phyloP scores from a whole-genome alignment of 2,329 filamentous ascomycete species.

The Emergomyces africanus region DNA sequence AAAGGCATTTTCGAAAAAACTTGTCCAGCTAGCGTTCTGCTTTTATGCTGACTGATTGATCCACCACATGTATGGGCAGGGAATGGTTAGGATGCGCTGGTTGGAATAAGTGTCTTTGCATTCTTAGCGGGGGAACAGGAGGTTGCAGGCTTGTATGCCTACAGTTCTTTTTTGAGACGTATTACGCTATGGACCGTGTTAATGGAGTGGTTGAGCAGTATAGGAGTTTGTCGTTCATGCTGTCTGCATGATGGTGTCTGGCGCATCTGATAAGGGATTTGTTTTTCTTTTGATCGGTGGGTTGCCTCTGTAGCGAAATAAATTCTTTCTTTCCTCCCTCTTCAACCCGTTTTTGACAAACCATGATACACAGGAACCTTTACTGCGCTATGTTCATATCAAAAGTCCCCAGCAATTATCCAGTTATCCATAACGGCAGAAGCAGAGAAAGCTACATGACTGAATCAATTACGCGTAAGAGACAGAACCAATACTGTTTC shows the following conservation, averaged over 20 bases:
- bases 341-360: background rate
- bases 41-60: background rate
- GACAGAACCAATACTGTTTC: too few species aligned
- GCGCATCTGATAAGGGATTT: background rate
- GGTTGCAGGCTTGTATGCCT: background rate
- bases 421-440: too few species aligned
- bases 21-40: background rate
- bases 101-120: background rate
- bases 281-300: background rate
- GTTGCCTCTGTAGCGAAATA: background rate
- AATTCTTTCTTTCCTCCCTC: background rate
- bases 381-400: too few species aligned
- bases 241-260: background rate
- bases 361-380: too few species aligned
- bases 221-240: background rate
- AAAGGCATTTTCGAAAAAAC: background rate
- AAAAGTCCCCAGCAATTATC: too few species aligned
- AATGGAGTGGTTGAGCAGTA: background rate
- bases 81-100: background rate
- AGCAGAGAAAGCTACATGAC: too few species aligned
- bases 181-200: background rate
- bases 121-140: background rate
- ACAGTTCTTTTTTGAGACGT: background rate
- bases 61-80: background rate
- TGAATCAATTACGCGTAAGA: too few species aligned